Evolutionary conservation across 2,329 filamentous ascomycete genomes (phyloP).

Genomic region (Aspergillus niger): DNA sequence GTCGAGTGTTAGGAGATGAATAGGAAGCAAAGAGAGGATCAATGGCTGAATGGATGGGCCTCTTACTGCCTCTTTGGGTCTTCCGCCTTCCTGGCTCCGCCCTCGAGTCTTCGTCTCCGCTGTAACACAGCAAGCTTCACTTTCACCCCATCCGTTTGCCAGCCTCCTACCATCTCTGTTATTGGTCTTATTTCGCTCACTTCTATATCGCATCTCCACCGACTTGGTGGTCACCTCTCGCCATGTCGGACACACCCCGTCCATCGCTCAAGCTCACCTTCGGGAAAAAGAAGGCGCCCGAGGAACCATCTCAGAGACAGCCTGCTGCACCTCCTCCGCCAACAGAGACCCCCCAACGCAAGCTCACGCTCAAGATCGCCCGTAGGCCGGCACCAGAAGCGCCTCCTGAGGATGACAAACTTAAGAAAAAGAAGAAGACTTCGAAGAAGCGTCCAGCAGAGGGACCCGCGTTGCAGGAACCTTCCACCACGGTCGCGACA

Average conservation of each 20-base stretch:
- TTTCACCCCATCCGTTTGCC: neutral
- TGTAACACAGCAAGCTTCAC: neutral
- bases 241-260: slow-evolving; percentile 39
- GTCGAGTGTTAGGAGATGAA: neutral
- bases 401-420: slow-evolving; percentile 20
- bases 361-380: slow-evolving; percentile 47
- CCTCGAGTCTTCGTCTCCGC: neutral
- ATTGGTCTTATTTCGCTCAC: too few relatives aligned
- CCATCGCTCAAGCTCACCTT: slow-evolving; percentile 47
- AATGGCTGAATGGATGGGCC: neutral
- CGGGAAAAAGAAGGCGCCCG: slow-evolving; percentile 39
- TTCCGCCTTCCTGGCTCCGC: slow-evolving; percentile 9
- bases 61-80: slow-evolving; percentile 1
- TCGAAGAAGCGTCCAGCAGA: slow-evolving; percentile 44
- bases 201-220: neutral
- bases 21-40: slow-evolving; percentile 7
- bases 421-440: slow-evolving; percentile 39
- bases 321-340: slow-evolving; percentile 23
- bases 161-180: neutral
- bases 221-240: slow-evolving; percentile 10
- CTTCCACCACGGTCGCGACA: slow-evolving; percentile 21
- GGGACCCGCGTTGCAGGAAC: slow-evolving; percentile 28
- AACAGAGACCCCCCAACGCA: slow-evolving; percentile 35
- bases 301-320: slow-evolving; percentile 25
- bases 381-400: slow-evolving; percentile 28